Base-by-base conservation (phyloP, 2,329 filamentous ascomycete species). In the Nothomitra cinnamomea region DNA sequence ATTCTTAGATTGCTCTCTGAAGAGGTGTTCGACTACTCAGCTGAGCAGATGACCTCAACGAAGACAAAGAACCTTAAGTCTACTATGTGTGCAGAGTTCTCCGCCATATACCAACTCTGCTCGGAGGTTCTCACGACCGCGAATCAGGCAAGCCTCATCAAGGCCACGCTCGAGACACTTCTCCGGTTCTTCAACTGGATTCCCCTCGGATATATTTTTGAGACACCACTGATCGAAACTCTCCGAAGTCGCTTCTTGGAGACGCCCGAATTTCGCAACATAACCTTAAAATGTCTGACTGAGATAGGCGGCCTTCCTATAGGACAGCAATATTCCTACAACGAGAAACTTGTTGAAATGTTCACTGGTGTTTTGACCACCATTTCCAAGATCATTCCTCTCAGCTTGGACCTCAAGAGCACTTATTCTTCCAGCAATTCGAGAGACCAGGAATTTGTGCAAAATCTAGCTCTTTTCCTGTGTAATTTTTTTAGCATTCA, bases 171-270 rank as follows among this genome's bases (percentile, higher is more conserved):
- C 53, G 89, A 96, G 71, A 98, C 92, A 0, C 74, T 98, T 36
- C 77, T 98, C 53, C 86, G 89, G 56, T 98, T 98, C 70, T 85
- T 95, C 67, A 96, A 96, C 74, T 98, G 92, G 92, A 98, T 98
- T 55, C 92, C 92, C 0, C 73, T 98, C 40, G 92, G 94, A 55
- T 98, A 95, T 70, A 96, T 98, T 61, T 98, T 98, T 69, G 92
- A 98, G 75, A 98, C 90, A 0, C 82, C 86, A 36, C 82, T 98
- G 59, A 96, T 98, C 68, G 88, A 95, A 63, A 96, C 90, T 0
- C 73, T 98, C 57, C 82, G 92, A 60, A 94, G 84, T 55, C 82
- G 92, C 53, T 98, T 98, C 69, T 76, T 98, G 55, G 87, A 94
- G 61, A 82, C 87, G 25, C 88, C 89, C 40, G 90, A 95, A 62